phyloP scores from a whole-genome alignment of 2,329 filamentous ascomycete genomes.

The Fusarium vanettenii region DNA sequence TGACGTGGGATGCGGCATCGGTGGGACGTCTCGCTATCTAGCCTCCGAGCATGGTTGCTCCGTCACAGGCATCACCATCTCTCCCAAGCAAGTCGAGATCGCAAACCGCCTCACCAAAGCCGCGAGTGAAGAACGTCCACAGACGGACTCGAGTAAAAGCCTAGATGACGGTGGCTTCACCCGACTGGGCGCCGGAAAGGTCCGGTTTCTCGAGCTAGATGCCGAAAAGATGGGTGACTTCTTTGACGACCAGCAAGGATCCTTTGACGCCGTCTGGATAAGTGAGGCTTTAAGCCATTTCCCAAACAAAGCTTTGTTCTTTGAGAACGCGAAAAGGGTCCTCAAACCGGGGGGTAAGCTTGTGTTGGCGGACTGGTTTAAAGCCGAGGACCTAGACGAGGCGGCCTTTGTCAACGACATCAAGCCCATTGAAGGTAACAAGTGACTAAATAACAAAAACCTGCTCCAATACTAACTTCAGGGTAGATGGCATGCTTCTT shows the following conservation, averaged over 20 bases:
- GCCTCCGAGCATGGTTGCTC: slow-evolving; percentile 62
- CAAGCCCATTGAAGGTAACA: slow-evolving; percentile 66
- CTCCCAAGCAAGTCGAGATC: slow-evolving; percentile 68
- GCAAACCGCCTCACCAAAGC: slow-evolving; percentile 61
- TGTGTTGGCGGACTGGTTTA: slow-evolving; percentile 72
- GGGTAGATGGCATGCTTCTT: slow-evolving; percentile 68
- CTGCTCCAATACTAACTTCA: background rate
- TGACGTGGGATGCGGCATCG: slow-evolving; percentile 71
- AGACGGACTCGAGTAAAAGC: background rate
- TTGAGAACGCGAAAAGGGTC: slow-evolving; percentile 61
- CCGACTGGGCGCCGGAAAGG: slow-evolving; percentile 57
- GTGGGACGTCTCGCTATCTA: slow-evolving; percentile 68
- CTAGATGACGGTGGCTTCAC: slow-evolving; percentile 50
- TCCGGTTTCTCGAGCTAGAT: slow-evolving; percentile 68
- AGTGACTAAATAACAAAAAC: background rate
- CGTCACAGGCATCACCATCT: slow-evolving; percentile 72
- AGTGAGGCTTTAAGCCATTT: slow-evolving; percentile 71
- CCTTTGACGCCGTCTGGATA: slow-evolving; percentile 71
- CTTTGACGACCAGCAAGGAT: slow-evolving; percentile 54
- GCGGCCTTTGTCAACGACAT: slow-evolving; percentile 63
- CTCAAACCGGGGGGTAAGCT: slow-evolving; percentile 63
- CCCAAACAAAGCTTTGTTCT: slow-evolving; percentile 69
- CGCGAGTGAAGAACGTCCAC: slow-evolving; percentile 41
- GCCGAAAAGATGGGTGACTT: slow-evolving; percentile 69
- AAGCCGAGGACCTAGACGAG: slow-evolving; percentile 59